Conservation (phyloP, 2,329 filamentous ascomycete genomes). For the Sporothrix brasiliensis region DNA sequence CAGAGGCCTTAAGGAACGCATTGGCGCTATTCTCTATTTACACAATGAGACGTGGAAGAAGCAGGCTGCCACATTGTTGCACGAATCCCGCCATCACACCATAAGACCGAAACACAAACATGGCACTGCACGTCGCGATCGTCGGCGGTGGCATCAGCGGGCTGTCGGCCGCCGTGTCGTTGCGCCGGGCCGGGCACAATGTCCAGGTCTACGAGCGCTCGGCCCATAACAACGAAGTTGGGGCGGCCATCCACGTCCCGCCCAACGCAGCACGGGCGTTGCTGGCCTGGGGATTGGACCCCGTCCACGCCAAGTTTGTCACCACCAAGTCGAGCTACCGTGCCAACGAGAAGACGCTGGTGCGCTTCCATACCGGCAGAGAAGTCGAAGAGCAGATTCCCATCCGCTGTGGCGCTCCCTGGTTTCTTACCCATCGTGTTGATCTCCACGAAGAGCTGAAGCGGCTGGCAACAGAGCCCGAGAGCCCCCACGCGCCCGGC, state of each 20-base stretch:
- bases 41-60: neutral
- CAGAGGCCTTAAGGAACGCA: no score
- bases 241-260: conserved; percentile 21
- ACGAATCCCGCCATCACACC: neutral
- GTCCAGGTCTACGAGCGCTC: conserved; percentile 16
- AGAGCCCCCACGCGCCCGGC: conserved; percentile 2
- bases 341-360: conserved; percentile 17
- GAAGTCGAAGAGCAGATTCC: conserved; percentile 25
- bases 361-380: conserved; percentile 17
- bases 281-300: conserved; percentile 20
- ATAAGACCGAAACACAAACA: neutral
- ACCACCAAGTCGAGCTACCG: conserved; percentile 27
- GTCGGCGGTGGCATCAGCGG: conserved; percentile 25
- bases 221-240: conserved; percentile 18
- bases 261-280: conserved; percentile 17
- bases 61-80: neutral
- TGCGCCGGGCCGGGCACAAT: conserved; percentile 17
- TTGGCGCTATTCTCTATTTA: no score
- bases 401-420: conserved; percentile 15
- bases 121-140: conserved; percentile 16
- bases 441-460: conserved; percentile 24
- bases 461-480: conserved; percentile 19
- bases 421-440: conserved; percentile 21
- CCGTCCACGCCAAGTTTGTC: conserved; percentile 20
- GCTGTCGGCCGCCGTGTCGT: conserved; percentile 13